Conservation (phyloP, 1,139 yeast genomes). For the Pneumocystis canis region DNA sequence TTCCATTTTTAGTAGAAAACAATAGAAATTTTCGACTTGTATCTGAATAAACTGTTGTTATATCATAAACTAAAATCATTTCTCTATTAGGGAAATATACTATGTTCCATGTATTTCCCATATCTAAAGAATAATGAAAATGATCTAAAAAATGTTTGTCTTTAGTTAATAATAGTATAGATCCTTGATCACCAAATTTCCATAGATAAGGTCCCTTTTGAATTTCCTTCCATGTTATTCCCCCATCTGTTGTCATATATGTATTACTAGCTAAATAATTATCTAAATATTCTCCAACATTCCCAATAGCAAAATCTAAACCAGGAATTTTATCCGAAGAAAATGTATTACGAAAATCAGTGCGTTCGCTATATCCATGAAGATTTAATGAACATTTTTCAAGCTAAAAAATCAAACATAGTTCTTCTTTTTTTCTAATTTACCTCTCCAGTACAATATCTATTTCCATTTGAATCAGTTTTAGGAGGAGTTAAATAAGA, state of each 20-base stretch:
- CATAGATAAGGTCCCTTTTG: constrained; percentile 65
- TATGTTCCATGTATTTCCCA: constrained; percentile 57
- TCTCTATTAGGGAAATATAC: constrained; percentile 49
- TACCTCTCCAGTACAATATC: constrained; percentile 34
- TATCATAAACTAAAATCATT: constrained; percentile 45
- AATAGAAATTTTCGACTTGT: constrained; percentile 61
- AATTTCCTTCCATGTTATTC: constrained; percentile 72
- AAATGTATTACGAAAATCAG: constrained; percentile 67
- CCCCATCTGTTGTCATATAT: constrained; percentile 74
- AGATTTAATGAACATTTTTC: constrained; percentile 68
- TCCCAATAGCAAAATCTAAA: constrained; percentile 72
- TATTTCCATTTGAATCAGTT: constrained; percentile 46
- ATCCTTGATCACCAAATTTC: constrained; percentile 95
- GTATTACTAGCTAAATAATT: constrained; percentile 46
- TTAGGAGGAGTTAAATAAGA: constrained; percentile 44
- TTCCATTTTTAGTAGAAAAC: constrained; percentile 30
- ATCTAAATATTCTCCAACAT: constrained; percentile 56
- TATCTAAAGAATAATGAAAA: constrained; percentile 56
- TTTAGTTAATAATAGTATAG: constrained; percentile 59
- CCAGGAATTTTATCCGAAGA: constrained; percentile 88
- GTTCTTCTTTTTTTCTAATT: background rate
- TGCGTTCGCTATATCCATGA: constrained; percentile 83
- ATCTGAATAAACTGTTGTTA: constrained; percentile 85
- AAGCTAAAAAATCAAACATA: constrained; percentile 11
- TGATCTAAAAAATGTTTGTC: constrained; percentile 43